Evolutionary conservation across 2,329 filamentous ascomycete genomes (phyloP).

Genomic region (Alternaria brassicicola): DNA sequence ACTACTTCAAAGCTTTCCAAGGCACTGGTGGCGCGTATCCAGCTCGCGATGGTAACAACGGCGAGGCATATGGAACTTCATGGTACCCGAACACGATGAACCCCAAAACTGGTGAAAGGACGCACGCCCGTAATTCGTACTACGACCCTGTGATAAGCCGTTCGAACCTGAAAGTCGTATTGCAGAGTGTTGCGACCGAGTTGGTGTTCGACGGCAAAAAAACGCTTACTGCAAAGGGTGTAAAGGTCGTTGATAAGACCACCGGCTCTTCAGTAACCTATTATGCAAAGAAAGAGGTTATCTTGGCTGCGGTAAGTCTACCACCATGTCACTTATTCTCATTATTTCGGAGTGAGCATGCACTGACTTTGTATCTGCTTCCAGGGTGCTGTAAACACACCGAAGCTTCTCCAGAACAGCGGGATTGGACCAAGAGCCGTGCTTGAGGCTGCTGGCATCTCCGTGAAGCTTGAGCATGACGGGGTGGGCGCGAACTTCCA

Average conservation of each 20-base stretch:
- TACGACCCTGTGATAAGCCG: conserved; percentile 36
- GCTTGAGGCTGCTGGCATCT: conserved; percentile 36
- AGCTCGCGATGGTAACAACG: conserved; percentile 31
- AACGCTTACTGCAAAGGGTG: conserved; percentile 30
- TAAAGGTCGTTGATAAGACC: conserved; percentile 31
- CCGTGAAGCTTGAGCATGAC: conserved; percentile 33
- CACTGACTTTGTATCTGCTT: background rate
- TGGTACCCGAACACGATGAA: conserved; percentile 48
- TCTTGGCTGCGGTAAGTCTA: conserved; percentile 58
- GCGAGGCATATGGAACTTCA: conserved; percentile 41
- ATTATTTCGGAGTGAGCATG: background rate
- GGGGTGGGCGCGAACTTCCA: conserved; percentile 46
- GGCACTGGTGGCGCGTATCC: conserved; percentile 30
- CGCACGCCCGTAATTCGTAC: conserved; percentile 41
- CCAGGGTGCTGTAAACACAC: conserved; percentile 58
- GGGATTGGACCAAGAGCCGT: conserved; percentile 39
- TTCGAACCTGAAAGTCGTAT: conserved; percentile 39
- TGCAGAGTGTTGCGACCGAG: conserved; percentile 27
- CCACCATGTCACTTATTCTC: background rate
- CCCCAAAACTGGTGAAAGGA: conserved; percentile 37
- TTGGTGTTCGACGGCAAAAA: conserved; percentile 31
- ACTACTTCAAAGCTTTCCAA: conserved; percentile 32
- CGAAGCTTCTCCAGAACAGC: conserved; percentile 55
- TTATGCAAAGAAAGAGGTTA: conserved; percentile 56
- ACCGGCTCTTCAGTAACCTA: conserved; percentile 23